These are phyloP conservation scores for Pythium rishiriense DNA, from an alignment of 352 stramenopile genomes.

Conservation along the genomic window DNA sequence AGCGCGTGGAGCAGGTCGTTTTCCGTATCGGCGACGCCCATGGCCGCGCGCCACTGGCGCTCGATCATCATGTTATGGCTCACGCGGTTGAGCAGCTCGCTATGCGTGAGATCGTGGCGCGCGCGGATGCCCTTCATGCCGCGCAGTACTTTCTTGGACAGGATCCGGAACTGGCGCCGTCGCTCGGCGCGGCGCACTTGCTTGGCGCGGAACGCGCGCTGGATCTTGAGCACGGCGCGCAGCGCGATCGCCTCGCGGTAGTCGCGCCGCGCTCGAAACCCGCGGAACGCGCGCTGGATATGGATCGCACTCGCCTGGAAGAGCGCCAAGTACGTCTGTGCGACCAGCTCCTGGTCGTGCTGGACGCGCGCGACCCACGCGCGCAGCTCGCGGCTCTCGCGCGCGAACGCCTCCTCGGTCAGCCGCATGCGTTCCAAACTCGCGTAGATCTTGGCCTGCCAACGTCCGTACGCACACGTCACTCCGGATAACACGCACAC, in stretches of 20 bases:
- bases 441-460: slow-evolving; percentile 20
- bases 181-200: slow-evolving; percentile 32
- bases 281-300: slow-evolving; percentile 90
- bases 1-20: slow-evolving; percentile 53
- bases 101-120: slow-evolving; percentile 44
- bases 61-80: slow-evolving; percentile 69
- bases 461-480: neutral
- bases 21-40: slow-evolving; percentile 59
- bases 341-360: slow-evolving; percentile 18
- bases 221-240: slow-evolving; percentile 46
- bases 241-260: slow-evolving; percentile 41
- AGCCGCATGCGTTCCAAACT: slow-evolving; percentile 26
- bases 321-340: slow-evolving; percentile 3
- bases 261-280: slow-evolving; percentile 62
- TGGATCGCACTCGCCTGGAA: slow-evolving; percentile 27
- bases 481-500: neutral
- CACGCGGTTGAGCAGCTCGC: slow-evolving; percentile 52
- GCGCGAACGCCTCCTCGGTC: slow-evolving; percentile 22
- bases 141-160: slow-evolving; percentile 54
- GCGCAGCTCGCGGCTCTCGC: slow-evolving; percentile 10
- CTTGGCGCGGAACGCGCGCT: slow-evolving; percentile 44
- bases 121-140: slow-evolving; percentile 43
- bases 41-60: slow-evolving; percentile 61
- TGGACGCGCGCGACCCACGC: slow-evolving; percentile 11
- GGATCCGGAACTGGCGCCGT: slow-evolving; percentile 34